Percentiles rank a stretch among this genome's conserved stretches.
Conservation (phyloP, 2,329 filamentous ascomycete species). For the Aspergillus neotritici region DNA sequence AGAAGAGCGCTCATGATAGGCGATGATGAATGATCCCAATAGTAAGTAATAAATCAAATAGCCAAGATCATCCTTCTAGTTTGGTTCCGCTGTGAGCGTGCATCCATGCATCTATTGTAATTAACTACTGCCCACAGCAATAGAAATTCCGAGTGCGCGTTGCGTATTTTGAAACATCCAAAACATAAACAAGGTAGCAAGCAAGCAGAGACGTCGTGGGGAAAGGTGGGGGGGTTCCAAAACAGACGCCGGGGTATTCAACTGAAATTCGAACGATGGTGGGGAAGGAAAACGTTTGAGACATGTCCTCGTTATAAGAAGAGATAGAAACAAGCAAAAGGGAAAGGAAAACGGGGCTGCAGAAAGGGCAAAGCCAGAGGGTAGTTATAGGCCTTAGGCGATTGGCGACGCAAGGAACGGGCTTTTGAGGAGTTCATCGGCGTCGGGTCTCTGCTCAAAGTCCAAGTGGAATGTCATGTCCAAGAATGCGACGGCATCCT, state of each 20-base stretch:
- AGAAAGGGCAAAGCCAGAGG: background rate
- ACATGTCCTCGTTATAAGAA: background rate
- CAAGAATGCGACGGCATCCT: slow-evolving; percentile 78
- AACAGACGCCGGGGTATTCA: slow-evolving; percentile 1
- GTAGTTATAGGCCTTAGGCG: slow-evolving; percentile 42
- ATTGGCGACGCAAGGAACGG: slow-evolving; percentile 69
- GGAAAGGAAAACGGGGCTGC: background rate
- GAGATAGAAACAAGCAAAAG: background rate
- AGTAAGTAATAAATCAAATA: too few relatives aligned
- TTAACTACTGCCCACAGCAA: too few relatives aligned
- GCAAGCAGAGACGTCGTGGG: background rate
- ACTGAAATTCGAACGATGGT: background rate
- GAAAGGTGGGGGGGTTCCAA: background rate
- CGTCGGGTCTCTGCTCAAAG: slow-evolving; percentile 83
- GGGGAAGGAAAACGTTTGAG: background rate
- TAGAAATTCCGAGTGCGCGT: too few relatives aligned
- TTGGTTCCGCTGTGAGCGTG: too few relatives aligned
- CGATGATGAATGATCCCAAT: too few relatives aligned
- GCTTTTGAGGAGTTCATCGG: slow-evolving; percentile 81
- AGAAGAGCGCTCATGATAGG: too few relatives aligned
- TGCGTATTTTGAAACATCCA: too few relatives aligned
- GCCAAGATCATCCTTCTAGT: too few relatives aligned
- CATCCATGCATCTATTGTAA: too few relatives aligned
- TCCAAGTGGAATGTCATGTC: slow-evolving; percentile 91
- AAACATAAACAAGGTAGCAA: too few relatives aligned